Percentiles rank a stretch among this genome's conserved stretches.
Evolutionary conservation across 768 basidiomycete genomes (phyloP).

Genomic region (Pleurotus giganteus): DNA sequence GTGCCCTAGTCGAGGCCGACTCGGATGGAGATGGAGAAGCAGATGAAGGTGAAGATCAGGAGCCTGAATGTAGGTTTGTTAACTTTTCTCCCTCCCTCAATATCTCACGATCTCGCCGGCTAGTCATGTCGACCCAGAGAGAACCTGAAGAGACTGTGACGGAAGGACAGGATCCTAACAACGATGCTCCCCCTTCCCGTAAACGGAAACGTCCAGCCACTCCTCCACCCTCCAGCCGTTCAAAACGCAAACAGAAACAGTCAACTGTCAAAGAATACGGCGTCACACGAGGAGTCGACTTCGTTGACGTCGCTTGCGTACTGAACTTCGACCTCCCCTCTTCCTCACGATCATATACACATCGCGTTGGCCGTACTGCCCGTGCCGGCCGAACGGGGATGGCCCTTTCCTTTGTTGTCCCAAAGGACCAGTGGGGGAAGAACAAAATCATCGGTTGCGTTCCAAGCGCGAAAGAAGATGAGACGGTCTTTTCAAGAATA

Average conservation of each 20-base stretch:
- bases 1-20: conserved; percentile 43
- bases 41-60: conserved; percentile 36
- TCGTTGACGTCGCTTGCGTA: conserved; percentile 94
- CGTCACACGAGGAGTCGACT: conserved; percentile 94
- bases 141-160: conserved; percentile 23
- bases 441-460: conserved; percentile 71
- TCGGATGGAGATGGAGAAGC: conserved; percentile 48
- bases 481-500: conserved; percentile 72
- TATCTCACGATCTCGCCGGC: background rate
- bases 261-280: conserved; percentile 79
- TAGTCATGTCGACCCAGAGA: conserved; percentile 59
- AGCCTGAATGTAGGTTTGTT: conserved; percentile 30
- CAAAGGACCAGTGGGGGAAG: conserved; percentile 63
- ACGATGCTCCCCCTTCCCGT: conserved; percentile 18
- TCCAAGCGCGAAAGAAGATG: conserved; percentile 71
- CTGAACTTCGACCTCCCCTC: conserved; percentile 98
- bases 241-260: conserved; percentile 52
- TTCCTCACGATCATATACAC: conserved; percentile 85
- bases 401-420: conserved; percentile 86
- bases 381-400: conserved; percentile 93
- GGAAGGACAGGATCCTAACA: conserved; percentile 16
- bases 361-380: conserved; percentile 94
- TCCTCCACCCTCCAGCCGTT: conserved; percentile 36
- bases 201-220: conserved; percentile 66
- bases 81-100: background rate